A percentile compares a stretch with the other conserved stretches of the same genome.
phyloP scores from a whole-genome alignment of 192 early-diverging fungal species.

The Piromyces finnis region DNA sequence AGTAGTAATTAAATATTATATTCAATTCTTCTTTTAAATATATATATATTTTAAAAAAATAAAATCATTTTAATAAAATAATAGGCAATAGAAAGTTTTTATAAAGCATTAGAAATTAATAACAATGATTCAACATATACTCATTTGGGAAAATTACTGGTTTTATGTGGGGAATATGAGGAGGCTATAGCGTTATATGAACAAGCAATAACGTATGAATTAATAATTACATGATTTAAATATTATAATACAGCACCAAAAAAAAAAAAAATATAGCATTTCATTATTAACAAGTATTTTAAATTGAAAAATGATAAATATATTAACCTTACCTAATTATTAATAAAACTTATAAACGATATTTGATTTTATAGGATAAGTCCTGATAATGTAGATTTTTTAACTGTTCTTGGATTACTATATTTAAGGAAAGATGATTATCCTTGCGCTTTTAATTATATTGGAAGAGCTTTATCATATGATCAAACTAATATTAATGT shows the following conservation, averaged over 20 bases:
- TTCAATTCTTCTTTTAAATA: no score
- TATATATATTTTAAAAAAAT: no score
- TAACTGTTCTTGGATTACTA: neutral
- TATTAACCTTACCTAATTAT: no score
- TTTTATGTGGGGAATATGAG: neutral
- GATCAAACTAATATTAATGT: neutral
- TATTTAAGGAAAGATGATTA: neutral
- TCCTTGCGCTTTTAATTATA: neutral
- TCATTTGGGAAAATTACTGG: neutral
- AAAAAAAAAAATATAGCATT: no score
- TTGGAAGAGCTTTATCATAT: neutral
- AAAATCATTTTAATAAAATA: no score
- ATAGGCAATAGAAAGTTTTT: neutral
- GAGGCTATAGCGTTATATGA: neutral
- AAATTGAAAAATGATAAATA: no score
- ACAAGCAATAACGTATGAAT: neutral
- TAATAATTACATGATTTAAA: no score
- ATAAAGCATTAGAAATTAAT: neutral
- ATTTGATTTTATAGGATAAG: neutral
- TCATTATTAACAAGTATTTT: no score
- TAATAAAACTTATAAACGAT: no score
- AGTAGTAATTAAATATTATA: no score
- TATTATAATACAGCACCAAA: no score
- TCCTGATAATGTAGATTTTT: neutral
- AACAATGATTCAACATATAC: neutral